Evolutionary conservation across 352 stramenopile genomes (phyloP).

Genomic region (Phytophthora macrochlamydospora): DNA sequence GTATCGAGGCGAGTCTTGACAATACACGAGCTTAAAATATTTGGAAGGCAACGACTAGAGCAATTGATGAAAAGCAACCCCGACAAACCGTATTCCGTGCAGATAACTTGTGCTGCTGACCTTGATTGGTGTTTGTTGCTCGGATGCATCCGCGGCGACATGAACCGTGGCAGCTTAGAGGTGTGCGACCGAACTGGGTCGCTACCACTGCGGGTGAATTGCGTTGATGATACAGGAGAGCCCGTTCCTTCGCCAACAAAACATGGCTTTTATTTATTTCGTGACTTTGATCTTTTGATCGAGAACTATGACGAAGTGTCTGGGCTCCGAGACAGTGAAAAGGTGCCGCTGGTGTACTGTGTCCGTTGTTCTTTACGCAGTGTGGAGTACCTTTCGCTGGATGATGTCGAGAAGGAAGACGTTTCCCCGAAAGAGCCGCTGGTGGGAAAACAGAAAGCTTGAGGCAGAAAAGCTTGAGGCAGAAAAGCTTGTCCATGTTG

Average conservation of each 20-base stretch:
- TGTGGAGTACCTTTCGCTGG: conserved; percentile 33
- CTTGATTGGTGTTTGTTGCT: conserved; percentile 47
- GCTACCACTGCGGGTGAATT: conserved; percentile 28
- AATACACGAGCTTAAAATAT: conserved; percentile 27
- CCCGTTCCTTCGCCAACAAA: conserved; percentile 7
- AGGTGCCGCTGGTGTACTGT: conserved; percentile 22
- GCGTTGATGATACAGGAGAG: neutral
- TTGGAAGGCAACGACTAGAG: conserved; percentile 18
- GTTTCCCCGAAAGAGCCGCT: conserved; percentile 5
- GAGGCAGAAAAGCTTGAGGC: conserved; percentile 23
- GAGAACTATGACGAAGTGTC: conserved; percentile 27
- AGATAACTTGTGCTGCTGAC: conserved; percentile 17
- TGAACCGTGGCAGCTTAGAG: conserved; percentile 43
- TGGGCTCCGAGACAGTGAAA: conserved; percentile 11
- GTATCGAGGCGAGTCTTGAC: conserved; percentile 19
- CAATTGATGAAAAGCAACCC: neutral
- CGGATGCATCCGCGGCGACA: conserved; percentile 39
- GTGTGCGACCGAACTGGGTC: conserved; percentile 51
- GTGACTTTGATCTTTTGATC: conserved; percentile 36
- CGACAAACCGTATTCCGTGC: conserved; percentile 8
- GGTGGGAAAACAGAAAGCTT: neutral
- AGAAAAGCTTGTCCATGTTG: conserved; percentile 31
- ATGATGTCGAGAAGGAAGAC: conserved; percentile 9
- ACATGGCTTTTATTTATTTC: conserved; percentile 35
- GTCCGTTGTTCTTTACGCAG: conserved; percentile 26